Base-by-base conservation (phyloP, 2,329 filamentous ascomycete species). In the Claviceps paspali region DNA sequence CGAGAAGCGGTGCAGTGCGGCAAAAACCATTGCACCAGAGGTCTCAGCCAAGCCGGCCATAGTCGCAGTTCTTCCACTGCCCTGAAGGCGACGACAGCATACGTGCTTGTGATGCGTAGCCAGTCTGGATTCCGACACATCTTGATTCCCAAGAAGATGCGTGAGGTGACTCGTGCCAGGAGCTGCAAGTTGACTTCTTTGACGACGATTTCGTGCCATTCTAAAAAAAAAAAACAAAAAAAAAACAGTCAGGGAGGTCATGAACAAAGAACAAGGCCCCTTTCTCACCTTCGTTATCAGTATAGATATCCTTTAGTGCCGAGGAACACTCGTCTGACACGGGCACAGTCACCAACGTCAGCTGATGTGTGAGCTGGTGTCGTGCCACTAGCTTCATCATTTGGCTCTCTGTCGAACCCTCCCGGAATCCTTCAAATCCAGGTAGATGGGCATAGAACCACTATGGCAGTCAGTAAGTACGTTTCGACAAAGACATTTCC, bases 121-220 rank as follows among this genome's bases (percentile, higher is more conserved):
- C 67, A 72, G 26, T 57, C 50, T 22, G 59, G 47, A 43, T 70
- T 57, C 5, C 62, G 62, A 47, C 63, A 66, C 10, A 68, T 45
- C 4, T 55, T 50, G 4, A 50, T 44, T 3, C 67, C 67, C 2
- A 70, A 49, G 41, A 70, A 70, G 3, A 69, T 58, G 5, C 64
- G 55, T 2, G 67, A 64, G 0, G 67, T 68, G 9, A 71, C 44
- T 7, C 65, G 63, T 12, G 65, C 63, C 8, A 73, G 57, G 7
- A 67, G 19, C 5, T 33, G 30, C 35, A 41, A 28, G 11, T 35
- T 35, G 5, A 14, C 33, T 9, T 35, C 26, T 21, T 35, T 35
- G 5, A 18, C 26, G 4, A 19, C 6, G 6, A 35, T 22, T 22
- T 35, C 33, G 33, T 35, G 33, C 33, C 33, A 35, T 6, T 35